Evolutionary conservation across 2,329 filamentous ascomycete genomes (phyloP).

Genomic region (Fusarium robinianum): DNA sequence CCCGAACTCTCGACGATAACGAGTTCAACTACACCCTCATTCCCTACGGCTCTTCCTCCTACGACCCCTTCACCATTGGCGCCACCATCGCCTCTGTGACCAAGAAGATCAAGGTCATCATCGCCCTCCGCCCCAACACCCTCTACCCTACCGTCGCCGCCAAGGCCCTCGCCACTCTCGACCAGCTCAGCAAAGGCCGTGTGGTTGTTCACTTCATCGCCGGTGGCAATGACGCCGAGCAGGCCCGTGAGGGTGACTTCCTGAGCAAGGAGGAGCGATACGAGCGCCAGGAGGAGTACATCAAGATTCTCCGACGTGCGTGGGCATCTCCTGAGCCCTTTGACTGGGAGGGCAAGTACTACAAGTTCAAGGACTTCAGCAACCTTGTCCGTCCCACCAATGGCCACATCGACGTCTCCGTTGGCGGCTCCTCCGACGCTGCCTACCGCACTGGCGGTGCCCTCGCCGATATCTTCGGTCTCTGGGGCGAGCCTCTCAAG

Average conservation of each 20-base stretch:
- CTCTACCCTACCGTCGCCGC: conserved; percentile 66
- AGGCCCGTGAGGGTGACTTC: conserved; percentile 64
- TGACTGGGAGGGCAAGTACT: conserved; percentile 65
- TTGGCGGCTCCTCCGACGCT: conserved; percentile 62
- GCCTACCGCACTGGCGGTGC: conserved; percentile 63
- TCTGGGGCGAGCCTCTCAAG: conserved; percentile 67
- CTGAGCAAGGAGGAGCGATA: conserved; percentile 62
- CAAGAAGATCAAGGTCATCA: conserved; percentile 64
- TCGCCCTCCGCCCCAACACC: conserved; percentile 62
- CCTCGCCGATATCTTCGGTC: conserved; percentile 64
- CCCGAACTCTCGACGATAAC: conserved; percentile 61
- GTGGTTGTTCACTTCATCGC: conserved; percentile 67
- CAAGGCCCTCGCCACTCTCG: conserved; percentile 64
- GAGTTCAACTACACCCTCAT: conserved; percentile 65
- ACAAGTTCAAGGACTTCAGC: conserved; percentile 61
- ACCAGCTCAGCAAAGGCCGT: conserved; percentile 61
- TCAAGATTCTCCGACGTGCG: conserved; percentile 61
- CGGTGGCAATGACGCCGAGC: conserved; percentile 63
- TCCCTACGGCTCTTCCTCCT: conserved; percentile 58
- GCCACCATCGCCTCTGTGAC: conserved; percentile 61
- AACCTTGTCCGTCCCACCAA: conserved; percentile 59
- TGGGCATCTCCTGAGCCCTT: conserved; percentile 62
- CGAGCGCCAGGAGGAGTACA: conserved; percentile 63
- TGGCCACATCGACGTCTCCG: conserved; percentile 60
- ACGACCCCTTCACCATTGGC: conserved; percentile 55